A percentile compares a stretch with the other conserved stretches of the same genome.
Evolutionary conservation across 1,284 basidiomycete genomes (phyloP).

Genomic region (Austroboletus rostrupii): DNA sequence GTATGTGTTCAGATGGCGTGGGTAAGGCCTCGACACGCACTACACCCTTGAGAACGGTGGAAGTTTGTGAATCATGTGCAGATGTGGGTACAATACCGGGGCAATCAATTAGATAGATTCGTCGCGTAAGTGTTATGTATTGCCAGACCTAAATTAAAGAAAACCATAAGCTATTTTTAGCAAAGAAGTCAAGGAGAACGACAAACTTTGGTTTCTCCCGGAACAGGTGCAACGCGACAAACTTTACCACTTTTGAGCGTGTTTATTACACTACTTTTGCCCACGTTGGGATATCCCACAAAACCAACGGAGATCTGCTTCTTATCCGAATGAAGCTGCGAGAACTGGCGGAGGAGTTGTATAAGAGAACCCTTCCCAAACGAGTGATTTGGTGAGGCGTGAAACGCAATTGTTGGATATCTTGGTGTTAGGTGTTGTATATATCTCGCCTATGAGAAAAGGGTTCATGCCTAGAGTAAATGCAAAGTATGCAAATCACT

Average conservation of each 20-base stretch:
- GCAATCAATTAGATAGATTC: constrained; percentile 99
- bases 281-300: constrained; percentile 97
- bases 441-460: constrained; percentile 76
- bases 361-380: constrained; percentile 99
- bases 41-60: constrained; percentile 95
- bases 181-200: not conserved
- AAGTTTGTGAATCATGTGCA: constrained; percentile 85
- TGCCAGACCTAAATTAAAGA: constrained; percentile 79
- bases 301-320: constrained; percentile 99
- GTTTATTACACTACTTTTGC: constrained; percentile 97
- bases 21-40: constrained; percentile 94
- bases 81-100: constrained; percentile 97
- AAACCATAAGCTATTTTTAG: constrained; percentile 6
- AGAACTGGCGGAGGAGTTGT: constrained; percentile 95
- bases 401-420: constrained; percentile 96
- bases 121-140: constrained; percentile 94
- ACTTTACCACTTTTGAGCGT: constrained; percentile 98
- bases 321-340: constrained; percentile 95
- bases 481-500: constrained; percentile 30
- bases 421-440: constrained; percentile 93
- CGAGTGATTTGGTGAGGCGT: constrained; percentile 98
- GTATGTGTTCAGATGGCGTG: constrained; percentile 92
- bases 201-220: constrained; percentile 92
- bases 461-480: constrained; percentile 1
- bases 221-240: constrained; percentile 94